A percentile compares a stretch with the other conserved stretches of the same genome.
These are phyloP conservation scores for Carex cristatella DNA, from an alignment of 176 grass and related monocot genomes.

Conservation along the genomic window DNA sequence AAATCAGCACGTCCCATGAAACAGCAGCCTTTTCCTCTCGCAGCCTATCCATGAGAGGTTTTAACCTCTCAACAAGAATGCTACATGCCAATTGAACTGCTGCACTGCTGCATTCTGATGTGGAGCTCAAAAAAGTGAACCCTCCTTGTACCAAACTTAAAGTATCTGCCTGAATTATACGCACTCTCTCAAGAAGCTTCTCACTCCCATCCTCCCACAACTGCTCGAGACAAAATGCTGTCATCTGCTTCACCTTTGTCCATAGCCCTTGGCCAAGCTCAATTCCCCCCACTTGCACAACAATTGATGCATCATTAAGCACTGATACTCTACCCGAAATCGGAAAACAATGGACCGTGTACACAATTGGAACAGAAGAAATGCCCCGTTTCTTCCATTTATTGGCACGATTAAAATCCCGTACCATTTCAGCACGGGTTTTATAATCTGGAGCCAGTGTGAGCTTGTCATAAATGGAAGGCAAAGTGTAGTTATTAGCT, in stretches of 20 bases:
- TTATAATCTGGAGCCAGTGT: constrained; percentile 31
- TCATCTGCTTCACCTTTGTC: constrained; percentile 77
- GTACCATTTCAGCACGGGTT: constrained; percentile 26
- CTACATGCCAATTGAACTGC: constrained; percentile 49
- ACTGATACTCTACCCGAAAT: constrained; percentile 67
- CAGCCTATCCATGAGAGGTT: constrained; percentile 42
- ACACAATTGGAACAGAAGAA: constrained; percentile 43
- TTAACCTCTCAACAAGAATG: constrained; percentile 47
- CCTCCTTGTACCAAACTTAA: constrained; percentile 63
- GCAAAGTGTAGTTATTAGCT: constrained; percentile 50
- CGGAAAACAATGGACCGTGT: not conserved
- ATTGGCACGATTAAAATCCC: constrained; percentile 38
- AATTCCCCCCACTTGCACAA: constrained; percentile 65
- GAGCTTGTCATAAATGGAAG: constrained; percentile 49
- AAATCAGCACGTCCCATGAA: constrained; percentile 59
- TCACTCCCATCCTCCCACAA: constrained; percentile 26
- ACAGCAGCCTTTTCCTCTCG: constrained; percentile 19
- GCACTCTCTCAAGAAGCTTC: constrained; percentile 52
- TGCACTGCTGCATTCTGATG: constrained; percentile 64
- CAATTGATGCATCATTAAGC: constrained; percentile 57
- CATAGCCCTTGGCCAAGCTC: constrained; percentile 77
- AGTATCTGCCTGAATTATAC: constrained; percentile 63
- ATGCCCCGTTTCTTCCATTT: constrained; percentile 73
- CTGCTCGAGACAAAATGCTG: constrained; percentile 45
- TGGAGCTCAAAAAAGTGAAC: constrained; percentile 41